These are phyloP conservation scores for Paraphoma sp. DNA, from an alignment of 2,329 filamentous ascomycete genomes.

Conservation along the genomic window DNA sequence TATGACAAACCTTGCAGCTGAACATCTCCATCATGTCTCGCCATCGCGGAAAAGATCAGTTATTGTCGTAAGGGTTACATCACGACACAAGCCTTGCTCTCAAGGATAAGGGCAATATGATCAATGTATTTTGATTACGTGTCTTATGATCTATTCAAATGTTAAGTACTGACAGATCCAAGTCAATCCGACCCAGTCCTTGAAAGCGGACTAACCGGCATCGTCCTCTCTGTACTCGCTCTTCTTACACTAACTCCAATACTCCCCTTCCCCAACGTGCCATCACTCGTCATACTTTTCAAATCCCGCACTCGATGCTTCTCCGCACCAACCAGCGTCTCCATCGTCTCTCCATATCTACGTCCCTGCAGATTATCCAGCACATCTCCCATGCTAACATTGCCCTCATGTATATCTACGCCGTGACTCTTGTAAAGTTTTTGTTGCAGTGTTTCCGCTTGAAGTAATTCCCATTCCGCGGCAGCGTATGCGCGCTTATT, in stretches of 20 bases:
- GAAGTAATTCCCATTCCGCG: background rate
- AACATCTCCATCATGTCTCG: no score
- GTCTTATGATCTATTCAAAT: no score
- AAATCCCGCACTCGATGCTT: background rate
- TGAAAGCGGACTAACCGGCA: background rate
- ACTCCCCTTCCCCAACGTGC: background rate
- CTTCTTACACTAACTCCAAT: background rate
- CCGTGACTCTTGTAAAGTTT: background rate
- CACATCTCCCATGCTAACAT: background rate
- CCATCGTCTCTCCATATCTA: background rate
- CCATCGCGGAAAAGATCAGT: no score
- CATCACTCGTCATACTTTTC: background rate
- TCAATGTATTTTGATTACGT: no score
- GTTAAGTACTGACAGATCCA: background rate
- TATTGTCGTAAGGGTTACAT: no score
- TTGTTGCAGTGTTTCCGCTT: background rate
- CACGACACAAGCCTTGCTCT: no score
- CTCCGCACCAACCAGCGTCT: background rate
- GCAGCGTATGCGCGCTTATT: background rate
- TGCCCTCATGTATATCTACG: background rate
- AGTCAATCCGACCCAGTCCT: background rate
- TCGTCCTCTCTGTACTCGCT: background rate
- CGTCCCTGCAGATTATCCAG: background rate
- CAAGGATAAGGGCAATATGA: no score
- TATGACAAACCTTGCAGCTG: no score